Evolutionary conservation across 495 filamentous ascomycete genomes (phyloP).

Genomic region (Annulohypoxylon maeteangense): DNA sequence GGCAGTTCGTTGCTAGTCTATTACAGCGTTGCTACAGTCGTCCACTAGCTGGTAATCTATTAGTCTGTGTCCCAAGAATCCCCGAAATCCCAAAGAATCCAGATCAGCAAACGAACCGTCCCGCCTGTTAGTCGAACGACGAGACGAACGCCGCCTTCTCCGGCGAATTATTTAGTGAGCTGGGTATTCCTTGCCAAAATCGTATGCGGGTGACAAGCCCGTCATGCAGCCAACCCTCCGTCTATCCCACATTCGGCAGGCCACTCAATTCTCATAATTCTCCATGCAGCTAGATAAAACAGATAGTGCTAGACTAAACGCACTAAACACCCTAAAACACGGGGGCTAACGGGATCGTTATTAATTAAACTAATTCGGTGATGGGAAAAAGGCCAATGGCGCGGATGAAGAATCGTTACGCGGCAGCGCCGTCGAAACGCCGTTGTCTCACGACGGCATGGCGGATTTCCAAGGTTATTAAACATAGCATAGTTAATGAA

Average conservation of each 20-base stretch:
- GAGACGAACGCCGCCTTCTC: background rate
- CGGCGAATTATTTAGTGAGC: background rate
- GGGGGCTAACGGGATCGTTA: constrained; percentile 12
- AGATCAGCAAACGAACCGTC: constrained; percentile 1
- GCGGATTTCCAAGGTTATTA: background rate
- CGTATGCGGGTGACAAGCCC: background rate
- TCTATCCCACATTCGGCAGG: constrained; percentile 1
- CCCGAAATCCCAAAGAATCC: no score
- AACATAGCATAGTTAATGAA: background rate
- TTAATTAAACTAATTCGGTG: constrained; percentile 1
- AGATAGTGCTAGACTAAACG: background rate
- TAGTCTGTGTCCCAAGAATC: background rate
- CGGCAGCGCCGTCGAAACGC: background rate
- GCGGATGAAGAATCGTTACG: background rate
- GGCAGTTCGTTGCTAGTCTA: background rate
- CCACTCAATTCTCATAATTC: background rate
- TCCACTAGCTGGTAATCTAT: background rate
- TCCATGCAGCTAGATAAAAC: background rate
- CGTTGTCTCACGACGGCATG: constrained; percentile 12
- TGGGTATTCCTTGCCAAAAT: background rate
- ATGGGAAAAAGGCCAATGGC: background rate
- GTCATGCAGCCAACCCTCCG: background rate
- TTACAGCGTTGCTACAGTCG: no score
- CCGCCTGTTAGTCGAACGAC: background rate
- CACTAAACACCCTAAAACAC: background rate